Base-by-base conservation (phyloP, 2,329 filamentous ascomycete species). In the Fusarium graminum region DNA sequence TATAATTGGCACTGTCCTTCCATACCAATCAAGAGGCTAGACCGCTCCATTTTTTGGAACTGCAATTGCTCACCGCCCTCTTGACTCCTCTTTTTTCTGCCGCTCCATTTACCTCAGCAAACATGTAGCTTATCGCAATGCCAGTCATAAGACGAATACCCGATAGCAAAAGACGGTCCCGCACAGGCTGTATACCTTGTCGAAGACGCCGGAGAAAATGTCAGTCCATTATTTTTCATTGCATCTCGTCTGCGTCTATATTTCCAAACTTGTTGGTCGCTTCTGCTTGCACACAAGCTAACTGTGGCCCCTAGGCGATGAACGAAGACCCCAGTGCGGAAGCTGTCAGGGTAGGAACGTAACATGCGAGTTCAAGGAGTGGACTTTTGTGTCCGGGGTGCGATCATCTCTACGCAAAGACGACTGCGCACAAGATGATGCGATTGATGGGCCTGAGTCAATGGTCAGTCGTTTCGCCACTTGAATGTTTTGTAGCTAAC, bases 201-300 rank as follows among this genome's bases (percentile, higher is more conserved):
- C 64, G 64, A 32, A 67, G 65, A 22, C 63, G 63, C 1, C 52
- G 64, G 34, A 64, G 64, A 45, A 67, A 67, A 56, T 67, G 63
- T 65, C 7, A 28, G 22, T 40, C 6, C 32, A 13, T 19, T 19
- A 3, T 11, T 8, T 9, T 30, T 9, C 7, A 19, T 13, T 25
- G 2, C 19, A 36, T 10, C 16, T n/a, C 34, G 16, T n/a, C 4
- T 16, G n/a, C 4, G 16, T n/a, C n/a, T 10, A 36, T 3, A 36
- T 9, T 9, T 10, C 8, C 16, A 5, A n/a, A n/a, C 1, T n/a
- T 36, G 10, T 17, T n/a, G 34, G 9, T 34, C 9, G 34, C 34
- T 5, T 36, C n/a, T 36, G 34, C 8, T 36, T n/a, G 22, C 19
- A 32, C n/a, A 16, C 29, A 5, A 12, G 28, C 56, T 59, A 19